Evolutionary conservation across 306 rosid species (phyloP).

Genomic region (Nissolia schottii): DNA sequence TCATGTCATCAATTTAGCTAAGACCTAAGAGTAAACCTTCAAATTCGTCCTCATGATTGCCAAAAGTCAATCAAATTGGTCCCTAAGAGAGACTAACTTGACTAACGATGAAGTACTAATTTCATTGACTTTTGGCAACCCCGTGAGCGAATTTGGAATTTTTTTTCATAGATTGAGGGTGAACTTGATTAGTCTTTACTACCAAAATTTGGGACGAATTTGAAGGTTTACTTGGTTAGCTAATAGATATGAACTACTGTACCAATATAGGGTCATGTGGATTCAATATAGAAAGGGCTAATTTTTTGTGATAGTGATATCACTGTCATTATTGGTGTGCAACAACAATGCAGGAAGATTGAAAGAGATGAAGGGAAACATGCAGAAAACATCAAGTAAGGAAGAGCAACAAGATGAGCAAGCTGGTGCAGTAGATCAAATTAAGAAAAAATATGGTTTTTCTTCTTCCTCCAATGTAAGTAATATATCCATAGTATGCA

Average conservation of each 20-base stretch:
- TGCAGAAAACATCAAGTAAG: constrained; percentile 49
- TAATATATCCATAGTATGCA: neutral
- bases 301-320: neutral
- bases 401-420: constrained; percentile 65
- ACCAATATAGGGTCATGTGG: neutral
- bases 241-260: neutral
- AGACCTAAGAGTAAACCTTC: too few species aligned
- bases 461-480: constrained; percentile 61
- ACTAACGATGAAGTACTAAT: too few species aligned
- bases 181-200: too few species aligned
- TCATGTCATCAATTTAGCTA: neutral
- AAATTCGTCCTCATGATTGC: too few species aligned
- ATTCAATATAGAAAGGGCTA: neutral
- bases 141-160: too few species aligned
- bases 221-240: too few species aligned
- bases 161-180: too few species aligned
- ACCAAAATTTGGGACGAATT: too few species aligned
- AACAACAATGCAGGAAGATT: constrained; percentile 58
- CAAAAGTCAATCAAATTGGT: too few species aligned
- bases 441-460: constrained; percentile 76
- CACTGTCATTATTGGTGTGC: neutral
- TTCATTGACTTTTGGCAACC: too few species aligned
- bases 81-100: too few species aligned
- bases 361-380: constrained; percentile 68
- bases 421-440: constrained; percentile 64